phyloP scores from a whole-genome alignment of 768 basidiomycete genomes.

The Postia placenta region DNA sequence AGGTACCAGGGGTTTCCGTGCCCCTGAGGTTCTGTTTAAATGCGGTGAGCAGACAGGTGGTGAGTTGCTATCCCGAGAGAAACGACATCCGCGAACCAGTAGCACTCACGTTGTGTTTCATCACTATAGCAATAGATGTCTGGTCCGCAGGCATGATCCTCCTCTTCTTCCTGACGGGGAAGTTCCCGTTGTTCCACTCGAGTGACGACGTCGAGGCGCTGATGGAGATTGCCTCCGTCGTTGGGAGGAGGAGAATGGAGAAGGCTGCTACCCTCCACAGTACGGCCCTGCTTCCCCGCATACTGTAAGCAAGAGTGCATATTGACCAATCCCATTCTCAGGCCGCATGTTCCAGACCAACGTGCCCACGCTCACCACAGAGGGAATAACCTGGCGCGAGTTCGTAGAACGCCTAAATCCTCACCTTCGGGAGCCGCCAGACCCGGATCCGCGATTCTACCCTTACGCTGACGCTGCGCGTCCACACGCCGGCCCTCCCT shows the following conservation, averaged over 20 bases:
- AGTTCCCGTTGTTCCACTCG: slow-evolving; percentile 93
- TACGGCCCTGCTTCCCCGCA: slow-evolving; percentile 25
- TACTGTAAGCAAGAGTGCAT: background rate
- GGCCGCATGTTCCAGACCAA: slow-evolving; percentile 91
- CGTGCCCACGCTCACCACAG: slow-evolving; percentile 65
- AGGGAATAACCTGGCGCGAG: slow-evolving; percentile 64
- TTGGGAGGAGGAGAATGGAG: slow-evolving; percentile 81
- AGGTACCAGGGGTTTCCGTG: slow-evolving; percentile 93
- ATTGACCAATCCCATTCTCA: slow-evolving; percentile 25
- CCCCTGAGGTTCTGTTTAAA: slow-evolving; percentile 93
- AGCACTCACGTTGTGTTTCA: background rate
- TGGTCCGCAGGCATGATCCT: slow-evolving; percentile 95
- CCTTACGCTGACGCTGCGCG: slow-evolving; percentile 34
- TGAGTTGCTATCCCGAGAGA: slow-evolving; percentile 32
- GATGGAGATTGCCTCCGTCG: slow-evolving; percentile 87
- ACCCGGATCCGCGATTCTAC: slow-evolving; percentile 46
- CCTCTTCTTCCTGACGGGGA: slow-evolving; percentile 84
- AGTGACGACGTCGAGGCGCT: slow-evolving; percentile 92
- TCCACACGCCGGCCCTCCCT: slow-evolving; percentile 24
- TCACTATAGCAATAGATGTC: slow-evolving; percentile 77
- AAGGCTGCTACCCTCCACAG: slow-evolving; percentile 84
- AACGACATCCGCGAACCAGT: background rate
- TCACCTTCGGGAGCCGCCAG: slow-evolving; percentile 44
- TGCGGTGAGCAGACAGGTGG: slow-evolving; percentile 91
- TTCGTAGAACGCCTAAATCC: slow-evolving; percentile 81